Evolutionary conservation across 495 filamentous ascomycete genomes (phyloP).

Genomic region (Penicillium angulare): DNA sequence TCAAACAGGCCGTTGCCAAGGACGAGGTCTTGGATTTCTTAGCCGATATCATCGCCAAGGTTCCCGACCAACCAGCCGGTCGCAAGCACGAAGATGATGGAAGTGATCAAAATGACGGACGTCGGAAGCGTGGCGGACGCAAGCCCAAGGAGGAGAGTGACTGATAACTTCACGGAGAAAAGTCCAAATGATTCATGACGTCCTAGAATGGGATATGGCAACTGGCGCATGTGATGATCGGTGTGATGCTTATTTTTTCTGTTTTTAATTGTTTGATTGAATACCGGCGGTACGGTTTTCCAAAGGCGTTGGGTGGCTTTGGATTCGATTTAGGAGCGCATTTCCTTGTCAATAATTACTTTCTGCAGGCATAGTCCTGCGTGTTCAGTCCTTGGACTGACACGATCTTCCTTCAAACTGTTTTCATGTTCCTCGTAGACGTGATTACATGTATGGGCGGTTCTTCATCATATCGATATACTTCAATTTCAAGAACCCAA

Average conservation of each 20-base stretch:
- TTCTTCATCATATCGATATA: not conserved
- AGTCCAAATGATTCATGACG: conserved; percentile 21
- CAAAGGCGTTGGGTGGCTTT: conserved; percentile 30
- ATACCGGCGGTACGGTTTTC: conserved; percentile 4
- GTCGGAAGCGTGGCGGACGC: conserved; percentile 44
- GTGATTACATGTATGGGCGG: not conserved
- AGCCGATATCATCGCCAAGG: conserved; percentile 82
- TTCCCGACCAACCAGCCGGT: conserved; percentile 67
- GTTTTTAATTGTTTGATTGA: conserved; percentile 5
- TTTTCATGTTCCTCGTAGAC: not conserved
- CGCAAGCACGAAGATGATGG: conserved; percentile 54
- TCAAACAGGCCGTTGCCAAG: conserved; percentile 82
- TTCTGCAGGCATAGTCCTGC: conserved; percentile 3
- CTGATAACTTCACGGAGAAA: conserved; percentile 14
- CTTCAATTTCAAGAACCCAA: not conserved
- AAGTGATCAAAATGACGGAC: conserved; percentile 50
- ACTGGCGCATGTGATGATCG: conserved; percentile 21
- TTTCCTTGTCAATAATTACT: conserved; percentile 33
- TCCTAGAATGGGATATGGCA: conserved; percentile 24
- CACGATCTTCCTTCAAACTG: not conserved
- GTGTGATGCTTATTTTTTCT: conserved; percentile 3
- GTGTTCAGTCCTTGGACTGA: not conserved
- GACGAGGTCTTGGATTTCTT: conserved; percentile 93
- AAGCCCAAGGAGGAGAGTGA: conserved; percentile 50
- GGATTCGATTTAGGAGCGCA: conserved; percentile 31